Base-by-base conservation (phyloP, 768 basidiomycete species). In the Rickenella mellea region DNA sequence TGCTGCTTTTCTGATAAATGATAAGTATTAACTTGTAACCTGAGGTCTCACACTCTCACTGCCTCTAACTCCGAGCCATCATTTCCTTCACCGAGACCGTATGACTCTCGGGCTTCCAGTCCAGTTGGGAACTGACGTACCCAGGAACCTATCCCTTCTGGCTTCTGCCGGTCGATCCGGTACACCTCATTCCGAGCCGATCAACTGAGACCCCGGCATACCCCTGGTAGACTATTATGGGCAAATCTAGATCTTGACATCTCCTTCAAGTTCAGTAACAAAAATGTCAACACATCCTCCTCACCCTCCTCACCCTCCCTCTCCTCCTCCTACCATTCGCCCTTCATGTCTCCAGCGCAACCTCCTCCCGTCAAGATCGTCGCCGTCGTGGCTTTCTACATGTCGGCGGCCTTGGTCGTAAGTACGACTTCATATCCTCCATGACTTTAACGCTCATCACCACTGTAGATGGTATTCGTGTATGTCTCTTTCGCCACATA, bases 331-430 rank as follows among this genome's bases (percentile, higher is more conserved):
- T 22, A 19, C 33, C 33, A 17, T 36, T 19, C 33, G 10, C 15
- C 35, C 36, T 40, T 32, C 28, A 39, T 54, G 56, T 33, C 51
- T 51, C 19, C 48, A 48, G 15, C 42, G 48, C 50, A 40, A 36
- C 26, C 62, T 9, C 63, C 65, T 41, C 61, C 60, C 27, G 47
- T 71, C 43, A 67, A 78, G 56, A 77, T 86, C 35, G 76, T 78
- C 12, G 73, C 59, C n/a, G 84, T 88, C 20, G 83, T 86, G 47
- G 48, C 68, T 6, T 88, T 88, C 61, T 88, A 86, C 66, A 86
- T 88, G 83, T 58, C 61, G 17, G 72, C 83, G 2, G 84, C 84
- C 3, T 65, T 88, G 7, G 73, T 85, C 29, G 82, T 85, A 54
- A 58, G 82, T 70, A 38, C 29, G 26, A 24, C 49, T 32, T 28